Evolutionary conservation across 2,329 filamentous ascomycete genomes (phyloP), one percentile per base, ranked within the genome.

Genomic region (Xylariaceae sp.): DNA sequence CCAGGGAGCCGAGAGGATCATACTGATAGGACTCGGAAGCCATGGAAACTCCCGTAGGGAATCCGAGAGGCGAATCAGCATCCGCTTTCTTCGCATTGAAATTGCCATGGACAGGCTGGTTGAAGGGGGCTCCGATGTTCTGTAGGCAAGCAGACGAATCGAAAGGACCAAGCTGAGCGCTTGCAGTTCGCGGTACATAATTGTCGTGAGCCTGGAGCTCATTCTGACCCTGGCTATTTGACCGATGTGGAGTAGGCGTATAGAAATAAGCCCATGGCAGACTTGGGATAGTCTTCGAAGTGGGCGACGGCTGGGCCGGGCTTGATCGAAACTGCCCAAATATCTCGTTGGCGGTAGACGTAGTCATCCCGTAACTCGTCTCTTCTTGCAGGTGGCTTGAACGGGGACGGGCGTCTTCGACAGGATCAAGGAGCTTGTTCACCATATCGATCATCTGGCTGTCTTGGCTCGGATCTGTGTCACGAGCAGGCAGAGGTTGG

Each of bases 311-410:
- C 37, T 55, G 45, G 19, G 53, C 37, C 3, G 55, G 53, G 37
- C 54, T 56, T 6, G 59, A 49, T 11, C 50, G 54, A 26, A 63
- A 46, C 26, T 60, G 54, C 18, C 59, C 66, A 42, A 74, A 72
- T 2, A 71, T 44, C 13, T 71, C 69, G 30, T 70, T 65, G 17
- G 70, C 66, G 6, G 66, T 70, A 3, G 58, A 50, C 8, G 65
- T 68, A 45, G 70, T 64, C 70, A 76, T 73, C 12, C 68, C 72
- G 39, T 75, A 76, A 2, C 67, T 73, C 3, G 67, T 59, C 24
- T 72, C 66, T 5, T 51, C 53, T 2, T 54, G 51, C 3, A 53
- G 53, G 13, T 46, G 42, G 22, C 44, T 47, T 15, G 51, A 48
- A 19, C 40, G 40, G 19, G 49, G 45, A 21, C 44, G 45, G 32